Evolutionary conservation across 768 basidiomycete species (phyloP).

Genomic region (Flagelloscypha sp.): DNA sequence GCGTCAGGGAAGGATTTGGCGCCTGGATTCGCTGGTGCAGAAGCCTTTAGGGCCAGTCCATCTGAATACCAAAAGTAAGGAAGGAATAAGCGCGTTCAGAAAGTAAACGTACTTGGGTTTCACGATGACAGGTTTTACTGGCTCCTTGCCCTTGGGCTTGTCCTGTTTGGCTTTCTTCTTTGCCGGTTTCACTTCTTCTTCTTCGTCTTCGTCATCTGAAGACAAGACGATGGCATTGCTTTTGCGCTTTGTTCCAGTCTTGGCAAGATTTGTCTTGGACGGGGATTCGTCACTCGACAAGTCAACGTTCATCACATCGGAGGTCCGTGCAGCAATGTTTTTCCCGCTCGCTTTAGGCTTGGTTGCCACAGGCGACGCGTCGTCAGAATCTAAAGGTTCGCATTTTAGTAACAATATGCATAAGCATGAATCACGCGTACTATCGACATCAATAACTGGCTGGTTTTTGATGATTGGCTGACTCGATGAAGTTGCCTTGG

Average conservation of each 20-base stretch:
- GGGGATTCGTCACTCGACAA: too few species aligned
- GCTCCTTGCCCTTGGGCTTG: conserved; percentile 5
- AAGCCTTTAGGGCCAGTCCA: conserved; percentile 54
- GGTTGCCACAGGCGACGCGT: too few species aligned
- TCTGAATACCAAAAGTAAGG: conserved; percentile 17
- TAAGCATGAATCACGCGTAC: too few species aligned
- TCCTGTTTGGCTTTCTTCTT: conserved; percentile 7
- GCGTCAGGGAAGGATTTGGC: conserved; percentile 69
- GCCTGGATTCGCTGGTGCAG: conserved; percentile 57
- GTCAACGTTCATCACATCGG: too few species aligned
- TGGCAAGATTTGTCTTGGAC: not conserved
- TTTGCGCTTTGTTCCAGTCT: conserved; percentile 5
- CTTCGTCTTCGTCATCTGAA: conserved; percentile 11
- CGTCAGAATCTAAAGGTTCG: too few species aligned
- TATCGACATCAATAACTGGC: too few species aligned
- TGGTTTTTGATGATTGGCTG: too few species aligned
- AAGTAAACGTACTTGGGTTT: conserved; percentile 18
- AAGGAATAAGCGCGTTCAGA: not conserved
- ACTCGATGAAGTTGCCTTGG: too few species aligned
- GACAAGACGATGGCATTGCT: conserved; percentile 5
- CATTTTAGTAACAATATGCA: too few species aligned
- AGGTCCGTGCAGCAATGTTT: too few species aligned
- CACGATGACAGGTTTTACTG: conserved; percentile 12
- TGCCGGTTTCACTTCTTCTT: conserved; percentile 2
- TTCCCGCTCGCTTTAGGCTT: too few species aligned